These are phyloP conservation scores for Saccharomyces paradoxus DNA, from an alignment of 805 yeast species.

Conservation along the genomic window DNA sequence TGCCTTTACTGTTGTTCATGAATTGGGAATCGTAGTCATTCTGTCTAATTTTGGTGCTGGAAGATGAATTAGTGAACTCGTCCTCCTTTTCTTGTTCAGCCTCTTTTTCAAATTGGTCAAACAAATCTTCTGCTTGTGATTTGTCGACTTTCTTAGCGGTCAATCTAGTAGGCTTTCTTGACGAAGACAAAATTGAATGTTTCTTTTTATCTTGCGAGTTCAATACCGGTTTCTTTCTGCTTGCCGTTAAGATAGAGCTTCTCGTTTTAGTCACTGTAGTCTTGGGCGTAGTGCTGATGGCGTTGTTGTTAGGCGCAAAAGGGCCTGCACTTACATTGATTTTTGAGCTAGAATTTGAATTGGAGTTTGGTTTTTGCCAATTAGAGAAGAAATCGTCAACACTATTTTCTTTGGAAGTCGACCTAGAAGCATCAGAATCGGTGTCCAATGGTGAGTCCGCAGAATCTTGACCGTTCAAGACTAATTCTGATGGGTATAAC, in stretches of 20 bases:
- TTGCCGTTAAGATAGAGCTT: constrained; percentile 13
- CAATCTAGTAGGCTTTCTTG: constrained; percentile 48
- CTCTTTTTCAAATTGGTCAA: constrained; percentile 62
- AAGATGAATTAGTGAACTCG: constrained; percentile 15
- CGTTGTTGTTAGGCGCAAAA: constrained; percentile 11
- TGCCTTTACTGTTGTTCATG: constrained; percentile 3
- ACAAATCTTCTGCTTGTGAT: constrained; percentile 41
- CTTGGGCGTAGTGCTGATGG: not conserved
- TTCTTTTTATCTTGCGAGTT: constrained; percentile 29
- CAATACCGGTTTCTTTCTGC: constrained; percentile 7
- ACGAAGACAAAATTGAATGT: constrained; percentile 43
- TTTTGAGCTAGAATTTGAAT: constrained; percentile 13
- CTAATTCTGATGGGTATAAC: constrained; percentile 65
- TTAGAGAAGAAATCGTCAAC: constrained; percentile 84
- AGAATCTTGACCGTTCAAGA: constrained; percentile 31
- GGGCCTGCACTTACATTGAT: constrained; percentile 32
- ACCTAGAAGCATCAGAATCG: constrained; percentile 24
- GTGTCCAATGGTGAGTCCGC: constrained; percentile 16
- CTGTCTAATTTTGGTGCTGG: constrained; percentile 24
- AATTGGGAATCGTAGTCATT: constrained; percentile 21
- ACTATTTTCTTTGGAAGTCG: constrained; percentile 34
- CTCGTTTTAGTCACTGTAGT: constrained; percentile 5
- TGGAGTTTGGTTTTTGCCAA: constrained; percentile 71
- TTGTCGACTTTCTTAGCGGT: constrained; percentile 50
- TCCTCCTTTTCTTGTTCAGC: constrained; percentile 80